A percentile compares a stretch with the other conserved stretches of the same genome.
Evolutionary conservation across 2,329 filamentous ascomycete genomes (phyloP).

Genomic region (Nakataea oryzae): DNA sequence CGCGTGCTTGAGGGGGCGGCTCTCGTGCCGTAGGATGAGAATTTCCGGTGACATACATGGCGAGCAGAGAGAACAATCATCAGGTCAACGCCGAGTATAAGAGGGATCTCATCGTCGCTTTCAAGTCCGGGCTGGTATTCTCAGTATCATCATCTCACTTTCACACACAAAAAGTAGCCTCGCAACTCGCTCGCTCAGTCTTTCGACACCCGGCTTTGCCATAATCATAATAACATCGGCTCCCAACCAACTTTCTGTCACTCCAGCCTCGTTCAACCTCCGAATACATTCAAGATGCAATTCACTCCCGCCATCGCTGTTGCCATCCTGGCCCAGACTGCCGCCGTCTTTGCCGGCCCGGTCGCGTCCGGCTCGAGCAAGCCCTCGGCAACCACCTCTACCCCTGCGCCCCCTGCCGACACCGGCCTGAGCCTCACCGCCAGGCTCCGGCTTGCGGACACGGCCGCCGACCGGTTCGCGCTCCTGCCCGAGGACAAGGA

Average conservation of each 20-base stretch:
- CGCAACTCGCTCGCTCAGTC: background rate
- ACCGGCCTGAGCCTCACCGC: conserved; percentile 18
- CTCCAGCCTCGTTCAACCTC: background rate
- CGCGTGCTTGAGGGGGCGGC: background rate
- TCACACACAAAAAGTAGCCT: background rate
- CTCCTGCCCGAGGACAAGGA: conserved; percentile 31
- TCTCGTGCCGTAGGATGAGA: background rate
- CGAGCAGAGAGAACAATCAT: background rate
- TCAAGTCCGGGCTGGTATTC: background rate
- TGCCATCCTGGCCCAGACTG: conserved; percentile 27
- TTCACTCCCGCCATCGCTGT: conserved; percentile 22
- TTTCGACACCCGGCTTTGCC: background rate
- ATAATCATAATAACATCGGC: background rate
- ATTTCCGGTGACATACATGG: no score
- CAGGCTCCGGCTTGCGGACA: conserved; percentile 28
- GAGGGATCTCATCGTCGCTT: background rate
- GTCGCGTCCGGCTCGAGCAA: conserved; percentile 4
- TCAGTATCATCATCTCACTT: background rate
- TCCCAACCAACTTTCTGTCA: background rate
- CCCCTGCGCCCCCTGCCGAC: conserved; percentile 5
- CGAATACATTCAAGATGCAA: conserved; percentile 19
- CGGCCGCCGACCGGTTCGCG: conserved; percentile 29
- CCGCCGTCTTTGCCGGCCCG: conserved; percentile 17
- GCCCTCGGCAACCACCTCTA: conserved; percentile 3
- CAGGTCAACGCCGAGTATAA: background rate